Evolutionary conservation across 768 basidiomycete genomes (phyloP).

Genomic region (Candolleomyces eurysporus): DNA sequence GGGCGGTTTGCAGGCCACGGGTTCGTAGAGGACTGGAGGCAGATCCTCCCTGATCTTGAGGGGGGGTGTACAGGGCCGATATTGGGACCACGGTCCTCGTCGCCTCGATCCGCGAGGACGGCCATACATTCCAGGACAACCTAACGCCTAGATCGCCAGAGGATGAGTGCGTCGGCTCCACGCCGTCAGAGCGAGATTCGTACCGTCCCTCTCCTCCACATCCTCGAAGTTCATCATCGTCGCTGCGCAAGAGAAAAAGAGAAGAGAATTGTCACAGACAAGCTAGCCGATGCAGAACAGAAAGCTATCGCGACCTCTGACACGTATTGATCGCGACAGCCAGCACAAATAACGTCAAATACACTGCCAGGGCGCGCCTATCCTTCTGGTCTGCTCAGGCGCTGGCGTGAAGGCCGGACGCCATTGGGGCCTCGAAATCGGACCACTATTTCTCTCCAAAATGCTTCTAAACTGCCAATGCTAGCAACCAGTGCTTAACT

Average conservation of each 20-base stretch:
- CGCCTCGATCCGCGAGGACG: slow-evolving; percentile 95
- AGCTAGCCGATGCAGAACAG: slow-evolving; percentile 25
- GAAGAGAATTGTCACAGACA: slow-evolving; percentile 36
- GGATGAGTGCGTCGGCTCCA: not conserved
- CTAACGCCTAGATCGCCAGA: slow-evolving; percentile 64
- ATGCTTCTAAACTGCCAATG: too few species aligned
- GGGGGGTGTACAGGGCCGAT: slow-evolving; percentile 92
- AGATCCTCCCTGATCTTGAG: slow-evolving; percentile 92
- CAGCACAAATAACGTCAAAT: slow-evolving; percentile 23
- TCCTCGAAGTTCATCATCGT: slow-evolving; percentile 89
- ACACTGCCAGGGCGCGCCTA: not conserved
- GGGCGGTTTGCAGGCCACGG: slow-evolving; percentile 96
- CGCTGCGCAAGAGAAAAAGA: slow-evolving; percentile 22
- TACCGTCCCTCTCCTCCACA: slow-evolving; percentile 95
- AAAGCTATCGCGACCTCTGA: slow-evolving; percentile 16
- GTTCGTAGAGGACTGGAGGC: slow-evolving; percentile 95
- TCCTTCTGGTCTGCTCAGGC: not conserved
- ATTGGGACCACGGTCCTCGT: slow-evolving; percentile 98
- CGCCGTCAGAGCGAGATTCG: slow-evolving; percentile 19
- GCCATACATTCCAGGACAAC: slow-evolving; percentile 99
- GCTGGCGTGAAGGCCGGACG: too few species aligned
- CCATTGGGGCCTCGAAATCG: too few species aligned
- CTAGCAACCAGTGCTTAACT: too few species aligned
- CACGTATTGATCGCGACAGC: slow-evolving; percentile 32
- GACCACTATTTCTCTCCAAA: too few species aligned